Evolutionary conservation across 208 protist genomes (phyloP).

Genomic region (Phytomonas sp.): DNA sequence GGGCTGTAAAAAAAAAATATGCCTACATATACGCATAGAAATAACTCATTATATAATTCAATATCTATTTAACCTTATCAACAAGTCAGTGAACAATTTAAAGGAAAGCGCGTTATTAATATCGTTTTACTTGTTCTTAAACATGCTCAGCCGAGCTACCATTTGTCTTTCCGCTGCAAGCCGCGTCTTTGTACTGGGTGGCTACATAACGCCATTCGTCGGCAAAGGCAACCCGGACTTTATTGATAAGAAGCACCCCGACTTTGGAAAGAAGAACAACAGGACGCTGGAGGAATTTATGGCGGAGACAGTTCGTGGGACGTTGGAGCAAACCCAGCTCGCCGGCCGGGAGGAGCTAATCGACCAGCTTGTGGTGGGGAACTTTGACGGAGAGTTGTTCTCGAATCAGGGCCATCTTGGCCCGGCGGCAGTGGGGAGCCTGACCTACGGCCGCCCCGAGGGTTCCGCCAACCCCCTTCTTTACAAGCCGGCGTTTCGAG

Average conservation of each 20-base stretch:
- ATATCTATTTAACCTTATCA: too few species aligned
- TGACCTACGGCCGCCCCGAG: slow-evolving; percentile 17
- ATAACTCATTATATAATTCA: too few species aligned
- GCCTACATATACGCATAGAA: too few species aligned
- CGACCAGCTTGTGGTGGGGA: slow-evolving; percentile 73
- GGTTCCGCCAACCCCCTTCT: slow-evolving; percentile 34
- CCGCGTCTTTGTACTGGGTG: slow-evolving; percentile 69
- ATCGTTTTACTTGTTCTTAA: background rate
- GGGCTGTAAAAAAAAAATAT: too few species aligned
- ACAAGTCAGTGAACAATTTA: too few species aligned
- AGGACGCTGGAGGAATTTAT: slow-evolving; percentile 72
- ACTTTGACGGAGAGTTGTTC: slow-evolving; percentile 87
- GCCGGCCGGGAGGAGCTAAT: slow-evolving; percentile 52
- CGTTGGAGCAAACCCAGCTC: slow-evolving; percentile 34
- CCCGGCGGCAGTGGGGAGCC: slow-evolving; percentile 49
- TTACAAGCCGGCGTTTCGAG: slow-evolving; percentile 70
- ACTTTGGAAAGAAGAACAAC: slow-evolving; percentile 88
- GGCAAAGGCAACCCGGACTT: slow-evolving; percentile 87
- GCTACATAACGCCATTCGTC: slow-evolving; percentile 81
- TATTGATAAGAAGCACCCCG: slow-evolving; percentile 87
- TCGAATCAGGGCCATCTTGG: slow-evolving; percentile 85
- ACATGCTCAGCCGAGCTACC: slow-evolving; percentile 15
- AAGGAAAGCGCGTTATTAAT: too few species aligned
- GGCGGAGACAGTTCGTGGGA: slow-evolving; percentile 39
- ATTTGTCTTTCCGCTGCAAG: slow-evolving; percentile 11